Conservation (phyloP, 495 filamentous ascomycete species). For the Penicillium verhagenii region DNA sequence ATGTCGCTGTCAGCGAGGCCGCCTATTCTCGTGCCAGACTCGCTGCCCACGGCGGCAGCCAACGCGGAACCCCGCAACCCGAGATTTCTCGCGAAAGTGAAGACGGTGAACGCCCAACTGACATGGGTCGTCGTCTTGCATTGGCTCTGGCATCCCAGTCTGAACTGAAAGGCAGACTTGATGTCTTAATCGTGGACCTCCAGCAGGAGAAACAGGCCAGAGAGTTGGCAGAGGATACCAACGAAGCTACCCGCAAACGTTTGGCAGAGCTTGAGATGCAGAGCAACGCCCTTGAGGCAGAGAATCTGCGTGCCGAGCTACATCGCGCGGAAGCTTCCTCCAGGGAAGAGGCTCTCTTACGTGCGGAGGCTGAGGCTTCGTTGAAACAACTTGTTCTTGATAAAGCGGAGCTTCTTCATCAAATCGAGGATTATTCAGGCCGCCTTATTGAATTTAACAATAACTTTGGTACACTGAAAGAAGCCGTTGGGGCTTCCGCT, state of each 20-base stretch:
- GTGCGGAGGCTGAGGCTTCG: slow-evolving; percentile 71
- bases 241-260: slow-evolving; percentile 76
- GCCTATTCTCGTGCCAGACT: slow-evolving; percentile 92
- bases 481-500: slow-evolving; percentile 74
- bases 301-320: slow-evolving; percentile 79
- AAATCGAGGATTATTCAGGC: slow-evolving; percentile 63
- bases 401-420: slow-evolving; percentile 74
- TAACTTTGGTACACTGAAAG: slow-evolving; percentile 71
- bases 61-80: slow-evolving; percentile 66
- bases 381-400: slow-evolving; percentile 75
- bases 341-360: slow-evolving; percentile 73
- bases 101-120: slow-evolving; percentile 65
- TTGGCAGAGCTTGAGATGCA: slow-evolving; percentile 85
- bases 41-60: slow-evolving; percentile 75
- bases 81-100: slow-evolving; percentile 60
- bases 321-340: slow-evolving; percentile 71
- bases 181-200: slow-evolving; percentile 65
- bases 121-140: slow-evolving; percentile 81
- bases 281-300: slow-evolving; percentile 75
- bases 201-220: slow-evolving; percentile 76
- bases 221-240: slow-evolving; percentile 84
- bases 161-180: slow-evolving; percentile 69
- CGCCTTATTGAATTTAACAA: slow-evolving; percentile 69
- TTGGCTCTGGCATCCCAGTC: slow-evolving; percentile 72
- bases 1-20: slow-evolving; percentile 87